Evolutionary conservation across 352 stramenopile genomes (phyloP).

Genomic region (Pythium chondricola): DNA sequence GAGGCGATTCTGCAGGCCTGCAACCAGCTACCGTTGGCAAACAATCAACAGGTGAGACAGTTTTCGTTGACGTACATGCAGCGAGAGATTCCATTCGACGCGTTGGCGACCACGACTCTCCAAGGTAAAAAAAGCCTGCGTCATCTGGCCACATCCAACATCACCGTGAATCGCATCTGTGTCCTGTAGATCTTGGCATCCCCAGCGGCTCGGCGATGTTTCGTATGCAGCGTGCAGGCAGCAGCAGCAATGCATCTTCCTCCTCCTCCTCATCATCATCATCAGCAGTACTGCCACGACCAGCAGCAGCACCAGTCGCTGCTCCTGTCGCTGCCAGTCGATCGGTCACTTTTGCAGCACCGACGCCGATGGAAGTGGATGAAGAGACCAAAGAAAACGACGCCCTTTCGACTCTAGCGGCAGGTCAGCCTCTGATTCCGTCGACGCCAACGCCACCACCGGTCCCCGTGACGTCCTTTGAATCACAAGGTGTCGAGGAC

Average conservation of each 20-base stretch:
- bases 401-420: slow-evolving; percentile 1
- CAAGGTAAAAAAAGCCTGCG: too few relatives aligned
- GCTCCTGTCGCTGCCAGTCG: neutral
- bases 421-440: neutral
- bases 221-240: slow-evolving; percentile 41
- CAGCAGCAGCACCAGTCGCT: neutral
- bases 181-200: slow-evolving; percentile 58
- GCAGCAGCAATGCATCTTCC: too few relatives aligned
- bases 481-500: too few relatives aligned
- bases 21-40: slow-evolving; percentile 33
- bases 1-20: slow-evolving; percentile 52
- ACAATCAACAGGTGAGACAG: slow-evolving; percentile 41
- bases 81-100: slow-evolving; percentile 43
- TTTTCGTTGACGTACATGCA: slow-evolving; percentile 81
- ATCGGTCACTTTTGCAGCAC: slow-evolving; percentile 11
- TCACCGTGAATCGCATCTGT: too few relatives aligned
- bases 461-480: too few relatives aligned
- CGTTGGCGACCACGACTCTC: slow-evolving; percentile 56
- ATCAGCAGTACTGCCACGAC: neutral
- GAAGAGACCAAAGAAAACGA: slow-evolving; percentile 13
- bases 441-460: neutral
- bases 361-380: neutral
- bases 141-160: too few relatives aligned
- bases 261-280: neutral
- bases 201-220: slow-evolving; percentile 83